Conservation (phyloP, 768 basidiomycete species). For the Lentinula lateritia region DNA sequence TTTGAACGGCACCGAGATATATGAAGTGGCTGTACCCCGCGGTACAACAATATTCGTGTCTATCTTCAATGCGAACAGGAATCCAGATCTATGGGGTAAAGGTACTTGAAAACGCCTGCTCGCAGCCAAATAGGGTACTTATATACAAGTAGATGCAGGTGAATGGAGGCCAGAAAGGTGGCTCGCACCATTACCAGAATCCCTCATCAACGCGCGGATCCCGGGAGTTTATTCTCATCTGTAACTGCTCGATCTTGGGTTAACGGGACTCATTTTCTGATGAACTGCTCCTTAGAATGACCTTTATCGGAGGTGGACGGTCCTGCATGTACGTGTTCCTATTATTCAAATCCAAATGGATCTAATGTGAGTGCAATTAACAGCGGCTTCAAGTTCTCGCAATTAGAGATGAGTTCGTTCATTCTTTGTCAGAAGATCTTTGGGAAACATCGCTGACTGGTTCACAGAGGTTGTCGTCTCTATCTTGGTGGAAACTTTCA, state of each 20-base stretch:
- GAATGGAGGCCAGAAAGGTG: conserved; percentile 45
- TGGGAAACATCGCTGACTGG: background rate
- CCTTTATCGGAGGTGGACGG: conserved; percentile 34
- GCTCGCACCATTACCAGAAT: conserved; percentile 27
- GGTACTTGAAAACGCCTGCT: background rate
- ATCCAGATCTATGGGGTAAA: conserved; percentile 32
- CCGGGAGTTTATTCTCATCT: conserved; percentile 30
- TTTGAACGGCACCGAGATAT: conserved; percentile 18
- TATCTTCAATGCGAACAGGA: conserved; percentile 25
- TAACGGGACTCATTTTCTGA: background rate
- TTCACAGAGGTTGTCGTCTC: background rate
- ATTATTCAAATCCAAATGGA: no score
- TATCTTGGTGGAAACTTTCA: background rate
- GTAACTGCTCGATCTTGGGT: conserved; percentile 15
- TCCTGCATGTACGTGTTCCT: conserved; percentile 28
- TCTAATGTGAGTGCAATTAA: background rate
- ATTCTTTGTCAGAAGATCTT: background rate
- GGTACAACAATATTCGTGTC: conserved; percentile 22
- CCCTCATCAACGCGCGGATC: conserved; percentile 24
- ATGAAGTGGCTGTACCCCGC: conserved; percentile 21
- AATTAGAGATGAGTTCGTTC: conserved; percentile 4
- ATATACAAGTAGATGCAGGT: conserved; percentile 22
- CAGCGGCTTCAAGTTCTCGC: conserved; percentile 6
- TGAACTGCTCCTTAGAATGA: conserved; percentile 27
- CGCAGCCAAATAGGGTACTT: background rate